These are phyloP conservation scores for Orbilia oligospora DNA, from an alignment of 2,329 filamentous ascomycete species.

Conservation along the genomic window DNA sequence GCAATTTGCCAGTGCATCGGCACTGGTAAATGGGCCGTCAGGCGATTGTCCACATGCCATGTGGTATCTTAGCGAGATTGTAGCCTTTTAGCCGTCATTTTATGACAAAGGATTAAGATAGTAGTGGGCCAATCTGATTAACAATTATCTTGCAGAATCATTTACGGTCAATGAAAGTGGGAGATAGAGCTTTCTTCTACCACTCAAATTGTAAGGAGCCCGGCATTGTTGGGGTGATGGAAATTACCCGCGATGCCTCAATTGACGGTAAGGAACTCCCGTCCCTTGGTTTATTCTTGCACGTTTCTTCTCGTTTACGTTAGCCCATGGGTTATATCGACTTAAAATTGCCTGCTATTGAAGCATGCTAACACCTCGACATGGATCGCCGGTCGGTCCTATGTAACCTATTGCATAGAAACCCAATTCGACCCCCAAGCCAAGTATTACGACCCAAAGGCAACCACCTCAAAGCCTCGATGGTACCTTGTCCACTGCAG, in stretches of 20 bases:
- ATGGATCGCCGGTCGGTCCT: constrained; percentile 42
- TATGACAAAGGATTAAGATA: constrained; percentile 62
- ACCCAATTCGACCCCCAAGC: constrained; percentile 79
- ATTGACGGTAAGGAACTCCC: constrained; percentile 76
- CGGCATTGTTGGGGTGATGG: constrained; percentile 88
- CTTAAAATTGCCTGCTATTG: constrained; percentile 41
- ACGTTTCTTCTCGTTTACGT: constrained; percentile 28
- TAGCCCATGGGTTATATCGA: constrained; percentile 33
- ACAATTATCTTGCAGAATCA: constrained; percentile 73
- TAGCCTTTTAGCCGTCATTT: constrained; percentile 59
- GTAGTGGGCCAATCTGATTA: constrained; percentile 50
- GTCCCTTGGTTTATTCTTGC: constrained; percentile 23
- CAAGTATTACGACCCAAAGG: constrained; percentile 87
- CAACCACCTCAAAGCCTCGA: constrained; percentile 77
- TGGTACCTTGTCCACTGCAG: constrained; percentile 85
- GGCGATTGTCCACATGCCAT: constrained; percentile 47
- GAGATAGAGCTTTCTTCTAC: constrained; percentile 96
- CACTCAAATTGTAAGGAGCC: constrained; percentile 78
- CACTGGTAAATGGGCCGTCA: constrained; percentile 49
- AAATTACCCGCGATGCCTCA: constrained; percentile 86
- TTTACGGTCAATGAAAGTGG: constrained; percentile 89
- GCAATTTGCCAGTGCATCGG: constrained; percentile 54
- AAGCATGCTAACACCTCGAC: constrained; percentile 35
- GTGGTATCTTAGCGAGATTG: constrained; percentile 59
- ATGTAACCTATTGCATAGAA: constrained; percentile 68